phyloP scores from a whole-genome alignment of 2,329 filamentous ascomycete genomes.

The Ceratocystis destructans region DNA sequence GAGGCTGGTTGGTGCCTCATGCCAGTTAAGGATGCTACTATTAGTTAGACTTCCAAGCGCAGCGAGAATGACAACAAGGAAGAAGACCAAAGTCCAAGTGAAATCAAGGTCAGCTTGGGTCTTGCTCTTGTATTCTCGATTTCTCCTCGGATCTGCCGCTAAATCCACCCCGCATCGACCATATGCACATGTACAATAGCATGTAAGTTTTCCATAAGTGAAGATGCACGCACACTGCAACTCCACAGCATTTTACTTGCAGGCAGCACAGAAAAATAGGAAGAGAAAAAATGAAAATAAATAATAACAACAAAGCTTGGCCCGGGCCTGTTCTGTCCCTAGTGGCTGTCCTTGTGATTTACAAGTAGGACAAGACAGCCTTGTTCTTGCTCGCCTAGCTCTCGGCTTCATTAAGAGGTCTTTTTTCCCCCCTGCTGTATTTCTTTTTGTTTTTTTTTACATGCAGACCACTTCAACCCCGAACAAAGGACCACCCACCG shows the following conservation, averaged over 20 bases:
- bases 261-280: background rate
- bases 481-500: too few relatives aligned
- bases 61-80: background rate
- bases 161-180: slow-evolving; percentile 5
- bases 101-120: background rate
- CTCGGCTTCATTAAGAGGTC: background rate
- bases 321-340: background rate
- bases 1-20: background rate
- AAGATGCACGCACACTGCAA: background rate
- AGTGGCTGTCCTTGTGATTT: slow-evolving; percentile 5
- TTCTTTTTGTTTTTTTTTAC: too few relatives aligned
- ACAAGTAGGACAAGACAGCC: background rate
- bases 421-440: background rate
- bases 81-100: background rate
- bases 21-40: background rate
- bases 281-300: background rate
- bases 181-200: background rate
- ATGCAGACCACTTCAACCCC: too few relatives aligned
- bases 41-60: background rate
- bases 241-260: background rate
- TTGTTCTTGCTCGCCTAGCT: background rate
- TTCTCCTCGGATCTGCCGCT: slow-evolving; percentile 2
- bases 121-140: background rate
- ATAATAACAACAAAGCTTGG: background rate
- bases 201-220: background rate